Conservation (phyloP, 805 yeast genomes). For the Metschnikowia kunwiensis region DNA sequence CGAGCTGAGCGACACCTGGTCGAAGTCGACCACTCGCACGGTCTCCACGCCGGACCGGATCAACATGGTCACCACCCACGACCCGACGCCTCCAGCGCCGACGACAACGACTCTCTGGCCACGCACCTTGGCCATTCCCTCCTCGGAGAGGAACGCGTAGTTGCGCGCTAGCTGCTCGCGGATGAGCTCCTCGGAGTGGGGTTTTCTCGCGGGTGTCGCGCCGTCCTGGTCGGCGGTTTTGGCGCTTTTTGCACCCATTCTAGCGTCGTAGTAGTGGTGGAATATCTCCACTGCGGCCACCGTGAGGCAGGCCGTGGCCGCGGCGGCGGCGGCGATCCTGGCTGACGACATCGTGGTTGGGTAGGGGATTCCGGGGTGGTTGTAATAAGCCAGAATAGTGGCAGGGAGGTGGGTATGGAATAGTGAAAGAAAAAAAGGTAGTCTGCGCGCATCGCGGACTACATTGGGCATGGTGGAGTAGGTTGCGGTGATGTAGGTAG, state of each 20-base stretch:
- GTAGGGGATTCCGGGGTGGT: too few species aligned
- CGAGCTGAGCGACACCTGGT: slow-evolving; percentile 90
- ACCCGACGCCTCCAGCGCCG: slow-evolving; percentile 99
- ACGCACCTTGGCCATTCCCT: slow-evolving; percentile 74
- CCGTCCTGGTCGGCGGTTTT: neutral
- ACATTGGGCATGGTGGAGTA: too few species aligned
- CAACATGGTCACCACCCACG: slow-evolving; percentile 90
- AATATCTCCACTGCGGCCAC: slow-evolving; percentile 14
- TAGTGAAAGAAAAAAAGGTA: too few species aligned
- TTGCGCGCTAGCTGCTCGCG: slow-evolving; percentile 92
- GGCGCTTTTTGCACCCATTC: neutral
- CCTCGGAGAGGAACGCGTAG: slow-evolving; percentile 85
- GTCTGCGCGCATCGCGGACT: too few species aligned
- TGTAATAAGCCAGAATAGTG: too few species aligned
- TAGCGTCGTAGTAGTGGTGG: slow-evolving; percentile 7
- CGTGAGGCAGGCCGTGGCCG: slow-evolving; percentile 14
- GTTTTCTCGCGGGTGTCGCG: neutral
- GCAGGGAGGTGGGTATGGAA: too few species aligned
- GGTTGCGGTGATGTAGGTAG: too few species aligned
- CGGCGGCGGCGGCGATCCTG: slow-evolving; percentile 8
- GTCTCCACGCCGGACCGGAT: slow-evolving; percentile 86
- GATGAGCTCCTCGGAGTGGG: slow-evolving; percentile 61
- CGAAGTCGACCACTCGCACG: slow-evolving; percentile 84
- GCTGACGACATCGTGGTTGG: neutral
- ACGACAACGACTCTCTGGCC: slow-evolving; percentile 69